phyloP scores from a whole-genome alignment of 805 yeast genomes.

The Kurtzmaniella fragi region DNA sequence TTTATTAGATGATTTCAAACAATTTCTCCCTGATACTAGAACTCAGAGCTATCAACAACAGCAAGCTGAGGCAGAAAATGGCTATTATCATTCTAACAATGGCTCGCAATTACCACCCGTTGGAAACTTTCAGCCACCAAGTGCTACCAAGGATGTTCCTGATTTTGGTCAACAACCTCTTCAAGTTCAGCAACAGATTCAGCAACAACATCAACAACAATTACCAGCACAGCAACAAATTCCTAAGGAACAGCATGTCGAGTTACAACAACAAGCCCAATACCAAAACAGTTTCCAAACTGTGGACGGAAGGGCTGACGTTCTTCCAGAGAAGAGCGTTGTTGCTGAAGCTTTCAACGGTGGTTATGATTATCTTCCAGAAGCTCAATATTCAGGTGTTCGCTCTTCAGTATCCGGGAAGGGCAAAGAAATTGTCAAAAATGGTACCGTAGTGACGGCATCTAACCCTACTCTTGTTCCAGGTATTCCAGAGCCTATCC shows the following conservation, averaged over 20 bases:
- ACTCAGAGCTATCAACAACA: slow-evolving; percentile 25
- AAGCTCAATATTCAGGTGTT: slow-evolving; percentile 45
- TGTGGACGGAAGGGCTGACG: slow-evolving; percentile 1
- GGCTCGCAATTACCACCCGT: slow-evolving; percentile 75
- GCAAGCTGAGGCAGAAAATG: slow-evolving; percentile 15
- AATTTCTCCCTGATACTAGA: slow-evolving; percentile 85
- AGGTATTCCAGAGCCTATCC: slow-evolving; percentile 80
- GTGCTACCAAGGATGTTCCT: slow-evolving; percentile 22
- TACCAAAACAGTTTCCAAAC: slow-evolving; percentile 14
- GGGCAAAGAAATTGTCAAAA: slow-evolving; percentile 8
- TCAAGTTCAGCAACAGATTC: slow-evolving; percentile 13
- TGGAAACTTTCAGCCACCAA: slow-evolving; percentile 78
- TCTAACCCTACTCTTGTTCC: slow-evolving; percentile 70
- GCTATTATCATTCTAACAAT: slow-evolving; percentile 23
- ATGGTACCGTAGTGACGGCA: slow-evolving; percentile 33
- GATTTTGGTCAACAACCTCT: slow-evolving; percentile 16
- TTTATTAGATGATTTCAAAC: slow-evolving; percentile 87
- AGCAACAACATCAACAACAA: slow-evolving; percentile 4
- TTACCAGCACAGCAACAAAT: slow-evolving; percentile 8
- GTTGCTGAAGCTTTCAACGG: slow-evolving; percentile 20
- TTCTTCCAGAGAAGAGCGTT: slow-evolving; percentile 5
- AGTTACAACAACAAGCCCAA: slow-evolving; percentile 18
- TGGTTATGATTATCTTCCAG: slow-evolving; percentile 35
- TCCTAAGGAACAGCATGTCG: slow-evolving; percentile 14
- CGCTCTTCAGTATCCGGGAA: slow-evolving; percentile 27